Percentiles rank a stretch among this genome's conserved stretches.
Evolutionary conservation across 139 green algal genomes (phyloP).

Genomic region (Chara braunii): DNA sequence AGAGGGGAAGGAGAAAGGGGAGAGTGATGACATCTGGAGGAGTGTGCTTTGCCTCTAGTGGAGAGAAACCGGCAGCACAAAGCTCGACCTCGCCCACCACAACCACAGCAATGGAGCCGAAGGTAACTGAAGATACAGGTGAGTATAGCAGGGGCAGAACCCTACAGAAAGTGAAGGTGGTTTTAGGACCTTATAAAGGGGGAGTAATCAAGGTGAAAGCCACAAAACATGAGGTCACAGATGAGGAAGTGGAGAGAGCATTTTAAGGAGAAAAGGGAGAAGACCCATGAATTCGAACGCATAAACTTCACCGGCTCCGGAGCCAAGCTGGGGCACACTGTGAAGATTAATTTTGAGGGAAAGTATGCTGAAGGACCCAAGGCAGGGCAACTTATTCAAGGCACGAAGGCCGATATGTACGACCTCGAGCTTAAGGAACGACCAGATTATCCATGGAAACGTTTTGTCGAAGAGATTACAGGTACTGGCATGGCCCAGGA

Average conservation of each 20-base stretch:
- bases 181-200: constrained; percentile 32
- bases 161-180: constrained; percentile 29
- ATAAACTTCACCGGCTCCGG: constrained; percentile 43
- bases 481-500: constrained; percentile 38
- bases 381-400: constrained; percentile 28
- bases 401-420: constrained; percentile 34
- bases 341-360: constrained; percentile 40
- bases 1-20: no score
- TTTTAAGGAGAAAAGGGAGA: constrained; percentile 16
- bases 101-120: no score
- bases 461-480: constrained; percentile 31
- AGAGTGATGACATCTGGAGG: no score
- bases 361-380: constrained; percentile 37
- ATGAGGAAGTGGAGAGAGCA: background rate
- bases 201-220: constrained; percentile 24
- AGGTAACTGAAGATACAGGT: no score
- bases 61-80: no score
- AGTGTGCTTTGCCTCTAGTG: no score
- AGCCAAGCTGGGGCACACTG: constrained; percentile 37
- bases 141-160: constrained; percentile 2
- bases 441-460: constrained; percentile 37
- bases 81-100: no score
- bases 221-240: background rate
- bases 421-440: constrained; percentile 37
- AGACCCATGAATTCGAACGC: constrained; percentile 34